phyloP scores from a whole-genome alignment of 352 stramenopile genomes.

The Globisporangium canariense region DNA sequence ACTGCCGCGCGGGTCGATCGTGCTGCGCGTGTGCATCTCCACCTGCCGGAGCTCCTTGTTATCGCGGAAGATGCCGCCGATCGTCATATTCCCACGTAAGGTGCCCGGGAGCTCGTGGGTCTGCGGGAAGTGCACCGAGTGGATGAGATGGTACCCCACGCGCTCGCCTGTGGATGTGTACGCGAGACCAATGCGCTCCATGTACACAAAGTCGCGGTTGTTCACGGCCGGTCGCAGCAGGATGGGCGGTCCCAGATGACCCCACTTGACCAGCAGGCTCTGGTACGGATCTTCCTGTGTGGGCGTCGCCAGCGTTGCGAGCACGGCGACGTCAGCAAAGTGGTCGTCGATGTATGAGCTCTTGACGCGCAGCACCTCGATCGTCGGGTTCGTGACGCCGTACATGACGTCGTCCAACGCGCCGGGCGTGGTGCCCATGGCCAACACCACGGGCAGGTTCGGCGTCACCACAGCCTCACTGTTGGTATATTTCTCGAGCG shows the following conservation, averaged over 20 bases:
- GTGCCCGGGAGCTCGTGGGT: slow-evolving; percentile 23
- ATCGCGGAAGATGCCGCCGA: slow-evolving; percentile 1
- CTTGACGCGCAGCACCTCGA: slow-evolving; percentile 26
- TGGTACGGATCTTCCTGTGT: slow-evolving; percentile 19
- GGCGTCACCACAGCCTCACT: neutral
- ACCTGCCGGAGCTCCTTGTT: neutral
- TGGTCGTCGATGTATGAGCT: slow-evolving; percentile 13
- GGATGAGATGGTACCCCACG: slow-evolving; percentile 36
- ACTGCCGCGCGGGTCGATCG: slow-evolving; percentile 2
- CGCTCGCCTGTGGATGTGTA: slow-evolving; percentile 25
- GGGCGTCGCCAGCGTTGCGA: slow-evolving; percentile 1
- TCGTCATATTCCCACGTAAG: slow-evolving; percentile 20
- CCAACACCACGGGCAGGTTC: slow-evolving; percentile 12
- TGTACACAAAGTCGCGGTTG: slow-evolving; percentile 44
- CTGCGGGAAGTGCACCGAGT: slow-evolving; percentile 38
- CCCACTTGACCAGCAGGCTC: slow-evolving; percentile 35
- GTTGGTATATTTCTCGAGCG: neutral
- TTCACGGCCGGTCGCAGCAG: slow-evolving; percentile 18
- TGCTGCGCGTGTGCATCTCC: neutral
- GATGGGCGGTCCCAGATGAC: slow-evolving; percentile 5
- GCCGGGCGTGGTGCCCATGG: neutral
- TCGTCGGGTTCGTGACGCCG: slow-evolving; percentile 25
- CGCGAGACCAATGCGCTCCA: slow-evolving; percentile 32
- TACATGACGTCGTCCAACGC: slow-evolving; percentile 34
- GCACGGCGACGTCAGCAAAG: slow-evolving; percentile 2